Evolutionary conservation across 2,329 filamentous ascomycete species (phyloP).

Genomic region (Nothophoma quercina): DNA sequence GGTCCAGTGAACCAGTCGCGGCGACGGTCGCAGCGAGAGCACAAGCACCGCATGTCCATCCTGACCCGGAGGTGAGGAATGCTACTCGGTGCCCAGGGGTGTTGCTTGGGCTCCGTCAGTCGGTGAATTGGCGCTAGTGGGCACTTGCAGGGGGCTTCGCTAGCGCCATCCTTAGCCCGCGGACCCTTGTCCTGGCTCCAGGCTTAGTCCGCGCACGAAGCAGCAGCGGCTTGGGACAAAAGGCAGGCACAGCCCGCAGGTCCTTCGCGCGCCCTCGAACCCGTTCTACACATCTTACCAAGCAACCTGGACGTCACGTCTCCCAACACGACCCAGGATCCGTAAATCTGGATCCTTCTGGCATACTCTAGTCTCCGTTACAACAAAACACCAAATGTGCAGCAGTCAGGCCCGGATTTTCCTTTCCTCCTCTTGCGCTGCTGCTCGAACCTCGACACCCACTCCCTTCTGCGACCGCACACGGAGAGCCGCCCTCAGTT

Average conservation of each 20-base stretch:
- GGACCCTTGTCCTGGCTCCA: slow-evolving; percentile 7
- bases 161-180: slow-evolving; percentile 19
- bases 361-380: slow-evolving; percentile 29
- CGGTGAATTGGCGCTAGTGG: slow-evolving; percentile 24
- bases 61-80: slow-evolving; percentile 40
- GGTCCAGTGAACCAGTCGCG: slow-evolving; percentile 22
- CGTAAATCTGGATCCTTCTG: slow-evolving; percentile 46
- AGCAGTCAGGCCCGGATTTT: slow-evolving; percentile 42
- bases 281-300: slow-evolving; percentile 34
- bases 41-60: slow-evolving; percentile 31
- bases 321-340: slow-evolving; percentile 25
- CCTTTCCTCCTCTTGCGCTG: slow-evolving; percentile 41
- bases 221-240: slow-evolving; percentile 27
- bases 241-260: slow-evolving; percentile 31
- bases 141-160: not conserved
- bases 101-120: slow-evolving; percentile 24
- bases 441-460: slow-evolving; percentile 39
- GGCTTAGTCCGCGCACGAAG: slow-evolving; percentile 30
- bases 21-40: slow-evolving; percentile 23
- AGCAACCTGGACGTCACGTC: slow-evolving; percentile 37
- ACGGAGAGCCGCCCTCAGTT: slow-evolving; percentile 35
- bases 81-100: slow-evolving; percentile 23
- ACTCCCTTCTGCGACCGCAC: slow-evolving; percentile 28
- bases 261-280: slow-evolving; percentile 26
- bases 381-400: slow-evolving; percentile 44